Evolutionary conservation across 768 basidiomycete genomes (phyloP).

Genomic region (Phanerodontia chrysosporium): DNA sequence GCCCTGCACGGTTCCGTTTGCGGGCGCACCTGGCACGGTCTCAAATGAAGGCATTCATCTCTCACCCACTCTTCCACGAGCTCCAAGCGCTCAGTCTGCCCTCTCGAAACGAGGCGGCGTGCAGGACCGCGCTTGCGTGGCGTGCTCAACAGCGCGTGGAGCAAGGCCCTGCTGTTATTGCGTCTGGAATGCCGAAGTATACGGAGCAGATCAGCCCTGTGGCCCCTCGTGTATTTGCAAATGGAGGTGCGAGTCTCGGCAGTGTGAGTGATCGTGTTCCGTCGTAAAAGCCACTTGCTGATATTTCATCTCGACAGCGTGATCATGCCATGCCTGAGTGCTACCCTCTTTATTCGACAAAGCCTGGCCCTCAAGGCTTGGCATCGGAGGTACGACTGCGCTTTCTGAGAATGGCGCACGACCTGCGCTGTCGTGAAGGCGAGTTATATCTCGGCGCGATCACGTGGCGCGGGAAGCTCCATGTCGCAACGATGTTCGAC

Average conservation of each 20-base stretch:
- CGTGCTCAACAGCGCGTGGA: no score
- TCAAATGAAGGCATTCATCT: conserved; percentile 30
- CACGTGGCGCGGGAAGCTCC: conserved; percentile 30
- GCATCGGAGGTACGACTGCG: conserved; percentile 1
- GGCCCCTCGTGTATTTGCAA: conserved; percentile 17
- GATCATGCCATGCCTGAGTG: conserved; percentile 13
- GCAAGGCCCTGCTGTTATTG: no score
- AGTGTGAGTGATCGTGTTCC: no score
- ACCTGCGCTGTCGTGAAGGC: conserved; percentile 39
- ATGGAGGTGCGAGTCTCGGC: conserved; percentile 23
- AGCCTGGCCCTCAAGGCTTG: no score
- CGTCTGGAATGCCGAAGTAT: no score
- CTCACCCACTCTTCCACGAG: conserved; percentile 46
- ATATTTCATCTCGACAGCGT: no score
- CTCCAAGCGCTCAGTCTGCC: conserved; percentile 25
- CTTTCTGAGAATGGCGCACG: conserved; percentile 11
- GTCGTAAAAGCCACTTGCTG: no score
- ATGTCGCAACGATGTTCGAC: conserved; percentile 36
- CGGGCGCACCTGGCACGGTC: conserved; percentile 35
- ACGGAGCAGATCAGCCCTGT: no score
- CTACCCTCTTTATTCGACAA: no score
- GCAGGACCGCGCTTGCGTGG: conserved; percentile 22
- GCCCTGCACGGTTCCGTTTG: conserved; percentile 41
- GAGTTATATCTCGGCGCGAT: conserved; percentile 46
- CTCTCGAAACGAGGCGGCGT: conserved; percentile 16